A percentile compares a stretch with the other conserved stretches of the same genome.
These are phyloP conservation scores for Pichiaceae sp. DNA, from an alignment of 1,139 yeast genomes.

Conservation along the genomic window DNA sequence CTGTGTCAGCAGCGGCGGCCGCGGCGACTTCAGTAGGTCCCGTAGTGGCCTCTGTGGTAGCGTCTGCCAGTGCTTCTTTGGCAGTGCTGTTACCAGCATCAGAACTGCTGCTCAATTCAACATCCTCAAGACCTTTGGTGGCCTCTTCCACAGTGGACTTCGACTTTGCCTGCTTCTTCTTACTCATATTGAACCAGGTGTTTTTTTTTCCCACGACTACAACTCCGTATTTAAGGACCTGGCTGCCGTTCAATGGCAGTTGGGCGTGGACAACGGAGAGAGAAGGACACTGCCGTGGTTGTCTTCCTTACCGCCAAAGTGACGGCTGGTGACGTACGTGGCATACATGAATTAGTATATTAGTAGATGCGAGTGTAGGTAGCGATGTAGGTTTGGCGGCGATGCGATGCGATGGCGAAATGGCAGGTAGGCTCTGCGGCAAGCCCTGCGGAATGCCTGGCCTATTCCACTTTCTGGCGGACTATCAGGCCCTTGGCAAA, in stretches of 20 bases:
- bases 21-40: slow-evolving; percentile 3
- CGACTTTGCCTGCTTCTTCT: neutral
- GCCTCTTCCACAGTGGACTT: neutral
- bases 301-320: too few species aligned
- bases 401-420: too few species aligned
- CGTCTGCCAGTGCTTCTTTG: neutral
- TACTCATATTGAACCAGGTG: neutral
- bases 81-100: neutral
- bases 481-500: neutral
- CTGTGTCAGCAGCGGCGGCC: slow-evolving; percentile 4
- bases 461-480: too few species aligned
- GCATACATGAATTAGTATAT: too few species aligned
- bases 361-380: too few species aligned
- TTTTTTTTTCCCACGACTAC: neutral
- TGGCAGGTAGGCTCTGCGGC: too few species aligned
- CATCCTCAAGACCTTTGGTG: too few species aligned
- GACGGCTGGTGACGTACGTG: too few species aligned
- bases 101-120: too few species aligned
- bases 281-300: slow-evolving; percentile 4
- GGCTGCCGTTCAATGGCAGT: slow-evolving; percentile 1
- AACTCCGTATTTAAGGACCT: slow-evolving; percentile 4
- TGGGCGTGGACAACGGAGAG: slow-evolving; percentile 7
- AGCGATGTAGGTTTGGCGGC: too few species aligned
- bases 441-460: too few species aligned
- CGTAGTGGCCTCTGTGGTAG: neutral